phyloP scores from a whole-genome alignment of 2,329 filamentous ascomycete species.

The Fusarium bulbicola region DNA sequence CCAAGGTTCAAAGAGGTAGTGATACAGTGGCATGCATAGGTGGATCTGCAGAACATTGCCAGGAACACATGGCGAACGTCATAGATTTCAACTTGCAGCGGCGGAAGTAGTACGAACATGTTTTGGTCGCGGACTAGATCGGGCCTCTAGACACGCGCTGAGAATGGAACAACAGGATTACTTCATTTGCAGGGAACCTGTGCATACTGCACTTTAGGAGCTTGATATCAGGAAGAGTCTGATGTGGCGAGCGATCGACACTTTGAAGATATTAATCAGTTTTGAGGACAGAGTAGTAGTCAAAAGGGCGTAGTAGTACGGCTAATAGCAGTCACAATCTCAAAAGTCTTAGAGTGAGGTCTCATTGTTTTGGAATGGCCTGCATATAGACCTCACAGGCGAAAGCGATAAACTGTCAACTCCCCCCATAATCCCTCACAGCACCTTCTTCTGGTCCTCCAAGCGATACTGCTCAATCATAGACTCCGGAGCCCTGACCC shows the following conservation, averaged over 20 bases:
- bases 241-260: fast-evolving
- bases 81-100: not conserved
- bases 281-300: not conserved
- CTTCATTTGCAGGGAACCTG: fast-evolving
- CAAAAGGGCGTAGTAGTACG: fast-evolving
- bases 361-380: not conserved
- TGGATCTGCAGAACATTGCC: not conserved
- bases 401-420: not conserved
- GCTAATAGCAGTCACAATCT: fast-evolving
- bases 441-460: not conserved
- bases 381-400: fast-evolving
- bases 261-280: fast-evolving
- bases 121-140: fast-evolving
- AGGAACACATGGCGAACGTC: not conserved
- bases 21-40: not conserved
- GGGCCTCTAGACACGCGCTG: fast-evolving
- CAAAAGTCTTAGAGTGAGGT: fast-evolving
- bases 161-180: too few species aligned
- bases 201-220: fast-evolving
- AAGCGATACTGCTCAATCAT: not conserved
- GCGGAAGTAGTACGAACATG: not conserved
- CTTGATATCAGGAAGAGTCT: too few species aligned
- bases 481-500: not conserved
- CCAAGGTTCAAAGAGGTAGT: too few species aligned
- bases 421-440: not conserved